Evolutionary conservation across 805 yeast species (phyloP).

Genomic region (Priceomyces castillae): DNA sequence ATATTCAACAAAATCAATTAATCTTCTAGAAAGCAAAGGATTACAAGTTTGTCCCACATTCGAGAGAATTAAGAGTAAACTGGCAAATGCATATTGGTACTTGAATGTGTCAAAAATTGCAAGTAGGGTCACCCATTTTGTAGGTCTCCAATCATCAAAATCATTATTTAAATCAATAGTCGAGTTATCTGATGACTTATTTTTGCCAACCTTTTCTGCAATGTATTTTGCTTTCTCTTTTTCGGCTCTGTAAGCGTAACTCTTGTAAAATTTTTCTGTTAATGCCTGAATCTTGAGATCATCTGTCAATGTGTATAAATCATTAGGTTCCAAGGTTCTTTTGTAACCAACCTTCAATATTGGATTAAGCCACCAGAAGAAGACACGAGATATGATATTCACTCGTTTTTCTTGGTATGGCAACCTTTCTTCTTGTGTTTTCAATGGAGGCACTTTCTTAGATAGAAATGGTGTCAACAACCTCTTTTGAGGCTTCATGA

Average conservation of each 20-base stretch:
- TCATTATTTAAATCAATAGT: constrained; percentile 24
- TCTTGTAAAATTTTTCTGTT: constrained; percentile 24
- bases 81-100: constrained; percentile 30
- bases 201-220: constrained; percentile 22
- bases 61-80: constrained; percentile 27
- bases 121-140: constrained; percentile 20
- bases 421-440: constrained; percentile 48
- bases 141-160: constrained; percentile 28
- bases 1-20: constrained; percentile 34
- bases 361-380: constrained; percentile 70
- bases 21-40: constrained; percentile 37
- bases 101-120: constrained; percentile 29
- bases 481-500: constrained; percentile 28
- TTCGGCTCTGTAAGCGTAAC: constrained; percentile 19
- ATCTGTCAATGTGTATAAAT: constrained; percentile 44
- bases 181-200: constrained; percentile 18
- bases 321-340: constrained; percentile 65
- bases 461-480: constrained; percentile 32
- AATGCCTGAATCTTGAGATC: constrained; percentile 32
- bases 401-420: constrained; percentile 43
- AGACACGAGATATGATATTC: constrained; percentile 39
- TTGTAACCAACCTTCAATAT: constrained; percentile 65
- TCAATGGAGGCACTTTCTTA: constrained; percentile 51
- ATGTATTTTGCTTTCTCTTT: constrained; percentile 23
- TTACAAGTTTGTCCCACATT: constrained; percentile 23